Evolutionary conservation across 305 asterid species (phyloP).

Genomic region (Solanum hybrid): DNA sequence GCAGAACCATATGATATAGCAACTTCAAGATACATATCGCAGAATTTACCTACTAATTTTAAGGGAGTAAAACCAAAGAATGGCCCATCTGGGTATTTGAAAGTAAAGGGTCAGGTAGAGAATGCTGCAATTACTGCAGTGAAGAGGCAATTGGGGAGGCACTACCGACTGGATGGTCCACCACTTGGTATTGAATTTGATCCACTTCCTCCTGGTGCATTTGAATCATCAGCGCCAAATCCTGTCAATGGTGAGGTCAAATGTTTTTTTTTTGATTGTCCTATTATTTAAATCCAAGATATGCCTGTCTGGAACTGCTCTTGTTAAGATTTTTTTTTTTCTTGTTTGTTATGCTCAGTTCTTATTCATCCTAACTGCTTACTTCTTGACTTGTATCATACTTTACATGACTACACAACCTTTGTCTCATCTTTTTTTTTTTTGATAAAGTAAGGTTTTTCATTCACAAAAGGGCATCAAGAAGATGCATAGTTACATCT

Average conservation of each 20-base stretch:
- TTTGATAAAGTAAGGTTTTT: no score
- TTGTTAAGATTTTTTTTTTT: no score
- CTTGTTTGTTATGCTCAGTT: no score
- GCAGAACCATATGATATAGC: constrained; percentile 29
- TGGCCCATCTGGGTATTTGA: constrained; percentile 77
- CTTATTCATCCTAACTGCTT: no score
- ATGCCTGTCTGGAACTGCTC: no score
- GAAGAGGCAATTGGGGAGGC: constrained; percentile 76
- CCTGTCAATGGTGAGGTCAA: constrained; percentile 41
- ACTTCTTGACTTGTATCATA: no score
- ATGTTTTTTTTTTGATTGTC: background rate
- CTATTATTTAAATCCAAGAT: no score
- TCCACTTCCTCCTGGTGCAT: constrained; percentile 80
- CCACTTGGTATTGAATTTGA: constrained; percentile 85
- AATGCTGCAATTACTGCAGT: constrained; percentile 75
- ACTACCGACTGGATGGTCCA: constrained; percentile 73
- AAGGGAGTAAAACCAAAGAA: constrained; percentile 36
- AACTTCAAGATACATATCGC: constrained; percentile 34
- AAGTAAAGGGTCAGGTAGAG: constrained; percentile 61
- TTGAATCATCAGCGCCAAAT: constrained; percentile 41
- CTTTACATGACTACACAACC: no score
- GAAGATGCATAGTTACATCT: no score
- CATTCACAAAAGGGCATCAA: no score
- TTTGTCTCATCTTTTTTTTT: no score
- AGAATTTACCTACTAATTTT: constrained; percentile 27